phyloP scores from a whole-genome alignment of 371 early-diverging fungal genomes.

The Zychaea mexicana region DNA sequence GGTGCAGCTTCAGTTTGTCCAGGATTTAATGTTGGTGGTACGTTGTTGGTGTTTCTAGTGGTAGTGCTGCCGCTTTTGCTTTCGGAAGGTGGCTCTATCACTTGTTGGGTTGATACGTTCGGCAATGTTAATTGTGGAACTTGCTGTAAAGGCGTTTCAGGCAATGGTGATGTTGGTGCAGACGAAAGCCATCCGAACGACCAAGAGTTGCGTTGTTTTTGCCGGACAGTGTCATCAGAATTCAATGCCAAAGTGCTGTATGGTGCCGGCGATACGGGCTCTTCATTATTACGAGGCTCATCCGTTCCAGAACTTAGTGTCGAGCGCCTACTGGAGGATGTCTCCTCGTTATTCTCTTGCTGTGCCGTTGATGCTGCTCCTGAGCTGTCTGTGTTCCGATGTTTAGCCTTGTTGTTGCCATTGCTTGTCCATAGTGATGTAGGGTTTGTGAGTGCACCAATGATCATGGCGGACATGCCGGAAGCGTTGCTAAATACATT shows the following conservation, averaged over 20 bases:
- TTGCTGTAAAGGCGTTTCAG: conserved; percentile 2
- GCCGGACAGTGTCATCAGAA: not conserved
- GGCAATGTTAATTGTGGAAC: not conserved
- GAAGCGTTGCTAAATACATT: conserved; percentile 17
- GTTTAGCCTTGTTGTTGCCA: not conserved
- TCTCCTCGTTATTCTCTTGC: too few species aligned
- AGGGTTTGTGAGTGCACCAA: conserved; percentile 10
- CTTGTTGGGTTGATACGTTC: not conserved
- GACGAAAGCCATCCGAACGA: conserved; percentile 12
- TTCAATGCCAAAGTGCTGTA: too few species aligned
- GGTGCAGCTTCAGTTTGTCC: not conserved
- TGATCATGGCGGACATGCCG: conserved; percentile 15
- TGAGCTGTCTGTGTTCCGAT: not conserved
- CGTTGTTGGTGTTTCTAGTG: not conserved
- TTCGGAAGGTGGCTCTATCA: not conserved
- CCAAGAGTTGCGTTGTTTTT: conserved; percentile 9
- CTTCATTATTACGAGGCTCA: not conserved
- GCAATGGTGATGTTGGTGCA: conserved; percentile 2
- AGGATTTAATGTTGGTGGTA: not conserved
- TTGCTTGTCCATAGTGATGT: not conserved
- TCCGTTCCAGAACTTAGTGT: not conserved
- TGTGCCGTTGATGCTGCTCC: not conserved
- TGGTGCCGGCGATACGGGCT: too few species aligned
- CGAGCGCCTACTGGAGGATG: not conserved
- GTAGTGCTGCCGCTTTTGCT: too few species aligned